Conservation (phyloP, 176 grass and related monocot species). For the Carex pumila region DNA sequence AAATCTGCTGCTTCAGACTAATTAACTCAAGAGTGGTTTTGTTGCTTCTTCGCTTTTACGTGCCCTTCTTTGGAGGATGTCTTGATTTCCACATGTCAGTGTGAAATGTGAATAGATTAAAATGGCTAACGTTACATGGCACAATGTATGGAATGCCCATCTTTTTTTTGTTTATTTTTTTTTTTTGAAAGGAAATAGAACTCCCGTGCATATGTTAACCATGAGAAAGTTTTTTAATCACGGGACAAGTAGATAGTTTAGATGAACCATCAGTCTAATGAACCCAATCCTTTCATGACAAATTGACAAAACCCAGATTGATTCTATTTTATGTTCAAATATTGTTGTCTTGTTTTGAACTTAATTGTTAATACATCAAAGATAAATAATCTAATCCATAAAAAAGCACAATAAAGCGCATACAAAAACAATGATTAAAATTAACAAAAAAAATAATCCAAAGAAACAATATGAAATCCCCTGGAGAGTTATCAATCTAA, state of each 20-base stretch:
- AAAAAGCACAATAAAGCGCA: not conserved
- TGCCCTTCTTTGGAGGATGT: too few relatives aligned
- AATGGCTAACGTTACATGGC: too few relatives aligned
- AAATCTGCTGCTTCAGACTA: too few relatives aligned
- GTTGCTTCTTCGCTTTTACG: too few relatives aligned
- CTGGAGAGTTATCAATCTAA: constrained; percentile 23
- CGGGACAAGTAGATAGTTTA: not conserved
- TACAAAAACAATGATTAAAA: not conserved
- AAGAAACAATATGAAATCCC: not conserved
- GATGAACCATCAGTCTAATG: not conserved
- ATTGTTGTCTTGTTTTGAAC: not conserved
- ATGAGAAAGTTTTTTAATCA: not conserved
- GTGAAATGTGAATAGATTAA: too few relatives aligned
- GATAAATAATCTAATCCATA: not conserved
- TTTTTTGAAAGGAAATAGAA: not conserved
- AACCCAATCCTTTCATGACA: not conserved
- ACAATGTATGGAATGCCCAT: not conserved
- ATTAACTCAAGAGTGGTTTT: too few relatives aligned
- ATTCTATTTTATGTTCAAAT: not conserved
- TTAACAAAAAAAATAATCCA: not conserved
- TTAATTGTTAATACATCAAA: not conserved
- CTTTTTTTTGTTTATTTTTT: not conserved
- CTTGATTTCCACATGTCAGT: too few relatives aligned
- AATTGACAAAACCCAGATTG: not conserved
- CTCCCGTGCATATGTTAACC: not conserved